phyloP scores from a whole-genome alignment of 257 asterid species.

The Orobanche coerulescens region DNA sequence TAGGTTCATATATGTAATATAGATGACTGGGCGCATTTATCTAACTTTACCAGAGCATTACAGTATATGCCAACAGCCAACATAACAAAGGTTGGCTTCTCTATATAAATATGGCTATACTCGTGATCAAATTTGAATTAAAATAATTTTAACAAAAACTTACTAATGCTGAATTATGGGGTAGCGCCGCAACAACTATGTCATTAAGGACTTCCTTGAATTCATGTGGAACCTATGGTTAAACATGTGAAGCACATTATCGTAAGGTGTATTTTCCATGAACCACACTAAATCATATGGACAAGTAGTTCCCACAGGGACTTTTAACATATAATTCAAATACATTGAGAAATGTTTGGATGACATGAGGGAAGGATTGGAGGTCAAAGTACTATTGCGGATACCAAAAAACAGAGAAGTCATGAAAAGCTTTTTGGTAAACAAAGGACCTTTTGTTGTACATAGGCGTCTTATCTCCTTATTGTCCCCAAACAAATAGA shows the following conservation, averaged over 20 bases:
- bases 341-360: too few relatives aligned
- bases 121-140: not conserved
- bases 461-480: too few relatives aligned
- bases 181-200: conserved; percentile 74
- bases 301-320: conserved; percentile 16
- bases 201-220: conserved; percentile 83
- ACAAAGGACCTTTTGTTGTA: too few relatives aligned
- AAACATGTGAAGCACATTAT: conserved; percentile 17
- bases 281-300: not conserved
- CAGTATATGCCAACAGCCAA: conserved; percentile 1
- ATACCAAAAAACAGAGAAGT: too few relatives aligned
- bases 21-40: not conserved
- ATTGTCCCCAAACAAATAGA: too few relatives aligned
- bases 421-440: too few relatives aligned
- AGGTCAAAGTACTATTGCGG: too few relatives aligned
- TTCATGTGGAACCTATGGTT: conserved; percentile 77
- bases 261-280: not conserved
- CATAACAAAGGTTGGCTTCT: too few relatives aligned
- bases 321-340: too few relatives aligned
- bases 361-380: too few relatives aligned
- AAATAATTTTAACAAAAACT: conserved; percentile 22
- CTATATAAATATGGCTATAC: conserved; percentile 13
- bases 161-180: conserved; percentile 70
- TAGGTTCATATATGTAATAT: not conserved
- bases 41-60: conserved; percentile 9